phyloP scores from a whole-genome alignment of 805 yeast genomes.

The Wickerhamiella domercqiae region DNA sequence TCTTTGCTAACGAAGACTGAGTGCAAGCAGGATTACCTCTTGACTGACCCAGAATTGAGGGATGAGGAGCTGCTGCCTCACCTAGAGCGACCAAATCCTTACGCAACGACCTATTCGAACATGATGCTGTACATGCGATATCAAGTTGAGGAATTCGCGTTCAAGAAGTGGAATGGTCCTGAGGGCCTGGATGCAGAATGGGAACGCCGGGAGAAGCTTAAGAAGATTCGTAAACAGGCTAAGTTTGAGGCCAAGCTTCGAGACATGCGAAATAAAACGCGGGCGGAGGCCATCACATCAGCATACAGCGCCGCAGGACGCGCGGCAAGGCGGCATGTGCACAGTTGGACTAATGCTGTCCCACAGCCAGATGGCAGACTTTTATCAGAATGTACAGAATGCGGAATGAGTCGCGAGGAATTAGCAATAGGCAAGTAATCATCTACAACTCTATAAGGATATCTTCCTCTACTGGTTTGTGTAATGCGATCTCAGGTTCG shows the following conservation, averaged over 20 bases:
- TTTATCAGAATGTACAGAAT: constrained; percentile 12
- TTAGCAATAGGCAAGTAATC: constrained; percentile 2
- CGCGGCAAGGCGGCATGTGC: constrained; percentile 48
- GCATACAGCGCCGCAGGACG: constrained; percentile 19
- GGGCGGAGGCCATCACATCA: constrained; percentile 78
- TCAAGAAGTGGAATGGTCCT: constrained; percentile 85
- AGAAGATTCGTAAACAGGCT: constrained; percentile 59
- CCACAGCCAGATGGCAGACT: constrained; percentile 12
- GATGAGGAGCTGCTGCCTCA: constrained; percentile 56
- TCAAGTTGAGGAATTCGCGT: constrained; percentile 88
- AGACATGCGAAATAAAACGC: constrained; percentile 79
- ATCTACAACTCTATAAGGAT: constrained; percentile 11
- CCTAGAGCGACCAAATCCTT: constrained; percentile 87
- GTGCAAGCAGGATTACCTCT: constrained; percentile 76
- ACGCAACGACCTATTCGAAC: constrained; percentile 69
- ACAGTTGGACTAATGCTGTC: constrained; percentile 43
- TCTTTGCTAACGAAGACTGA: constrained; percentile 88
- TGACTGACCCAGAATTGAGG: constrained; percentile 83
- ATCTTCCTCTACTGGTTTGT: constrained; percentile 6
- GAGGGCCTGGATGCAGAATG: constrained; percentile 88
- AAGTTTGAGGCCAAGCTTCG: constrained; percentile 61
- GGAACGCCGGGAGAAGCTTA: constrained; percentile 62
- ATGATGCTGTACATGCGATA: constrained; percentile 85
- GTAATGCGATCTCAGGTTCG: constrained; percentile 2
- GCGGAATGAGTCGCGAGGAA: constrained; percentile 17